Conservation (phyloP, 176 grass and related monocot species). For the Carex pumila region DNA sequence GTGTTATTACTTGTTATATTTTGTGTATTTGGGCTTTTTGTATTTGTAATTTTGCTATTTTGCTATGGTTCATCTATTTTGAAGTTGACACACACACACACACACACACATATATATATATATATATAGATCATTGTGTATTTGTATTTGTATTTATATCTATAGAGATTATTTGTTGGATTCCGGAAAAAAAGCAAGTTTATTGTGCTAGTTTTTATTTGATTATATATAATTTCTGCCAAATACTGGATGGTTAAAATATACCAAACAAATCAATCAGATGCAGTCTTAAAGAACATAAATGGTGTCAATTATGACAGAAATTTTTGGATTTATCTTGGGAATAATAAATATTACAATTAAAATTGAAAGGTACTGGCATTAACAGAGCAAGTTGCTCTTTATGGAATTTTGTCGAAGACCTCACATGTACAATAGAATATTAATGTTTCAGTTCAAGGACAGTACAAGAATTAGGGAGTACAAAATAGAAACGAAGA, state of each 20-base stretch:
- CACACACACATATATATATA: no score
- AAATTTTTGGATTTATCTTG: neutral
- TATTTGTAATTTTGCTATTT: slow-evolving; percentile 1
- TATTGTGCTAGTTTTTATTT: neutral
- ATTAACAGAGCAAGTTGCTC: neutral
- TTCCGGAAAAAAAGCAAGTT: neutral
- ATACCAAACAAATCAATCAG: neutral
- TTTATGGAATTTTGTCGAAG: neutral
- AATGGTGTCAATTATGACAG: neutral
- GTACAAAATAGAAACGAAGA: no score
- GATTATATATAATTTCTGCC: neutral
- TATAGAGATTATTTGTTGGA: neutral
- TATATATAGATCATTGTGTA: no score
- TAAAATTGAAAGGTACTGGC: neutral
- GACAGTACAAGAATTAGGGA: no score
- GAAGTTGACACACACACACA: no score
- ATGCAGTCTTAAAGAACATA: neutral
- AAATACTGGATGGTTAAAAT: neutral
- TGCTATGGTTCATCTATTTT: neutral
- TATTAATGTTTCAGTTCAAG: no score
- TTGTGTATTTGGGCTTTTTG: neutral
- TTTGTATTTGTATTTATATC: no score
- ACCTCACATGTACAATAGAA: no score
- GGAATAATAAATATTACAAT: neutral
- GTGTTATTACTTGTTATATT: neutral